Evolutionary conservation across 371 early-diverging fungal genomes (phyloP).

Genomic region (Actinomortierella wolfii): DNA sequence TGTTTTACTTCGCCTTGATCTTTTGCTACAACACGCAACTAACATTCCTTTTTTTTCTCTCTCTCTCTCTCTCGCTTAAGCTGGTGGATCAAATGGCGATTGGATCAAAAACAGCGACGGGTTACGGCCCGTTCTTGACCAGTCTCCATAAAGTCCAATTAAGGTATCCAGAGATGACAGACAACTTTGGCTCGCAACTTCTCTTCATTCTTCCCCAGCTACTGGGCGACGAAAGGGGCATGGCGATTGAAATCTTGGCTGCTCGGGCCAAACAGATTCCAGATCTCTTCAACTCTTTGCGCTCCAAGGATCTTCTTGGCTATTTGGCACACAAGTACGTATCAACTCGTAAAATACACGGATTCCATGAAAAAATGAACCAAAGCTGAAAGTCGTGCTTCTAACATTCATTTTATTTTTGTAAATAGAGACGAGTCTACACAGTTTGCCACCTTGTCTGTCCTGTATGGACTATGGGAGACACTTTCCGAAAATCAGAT

Average conservation of each 20-base stretch:
- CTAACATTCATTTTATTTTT: no score
- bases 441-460: constrained; percentile 56
- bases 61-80: no score
- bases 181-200: constrained; percentile 45
- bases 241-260: constrained; percentile 60
- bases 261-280: constrained; percentile 52
- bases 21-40: no score
- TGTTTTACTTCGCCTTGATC: no score
- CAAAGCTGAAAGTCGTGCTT: no score
- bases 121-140: constrained; percentile 32
- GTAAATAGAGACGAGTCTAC: constrained; percentile 56
- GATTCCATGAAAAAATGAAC: no score
- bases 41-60: no score
- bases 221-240: constrained; percentile 42
- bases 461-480: constrained; percentile 54
- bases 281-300: constrained; percentile 56
- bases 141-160: constrained; percentile 53
- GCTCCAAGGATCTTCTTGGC: constrained; percentile 50
- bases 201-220: constrained; percentile 48
- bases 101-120: no score
- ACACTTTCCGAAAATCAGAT: constrained; percentile 49
- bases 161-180: constrained; percentile 47
- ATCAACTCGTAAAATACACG: no score
- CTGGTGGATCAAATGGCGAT: no score
- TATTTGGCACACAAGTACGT: constrained; percentile 50